phyloP scores from a whole-genome alignment of 148 eudicot species.

The Chenopodium quinoa region DNA sequence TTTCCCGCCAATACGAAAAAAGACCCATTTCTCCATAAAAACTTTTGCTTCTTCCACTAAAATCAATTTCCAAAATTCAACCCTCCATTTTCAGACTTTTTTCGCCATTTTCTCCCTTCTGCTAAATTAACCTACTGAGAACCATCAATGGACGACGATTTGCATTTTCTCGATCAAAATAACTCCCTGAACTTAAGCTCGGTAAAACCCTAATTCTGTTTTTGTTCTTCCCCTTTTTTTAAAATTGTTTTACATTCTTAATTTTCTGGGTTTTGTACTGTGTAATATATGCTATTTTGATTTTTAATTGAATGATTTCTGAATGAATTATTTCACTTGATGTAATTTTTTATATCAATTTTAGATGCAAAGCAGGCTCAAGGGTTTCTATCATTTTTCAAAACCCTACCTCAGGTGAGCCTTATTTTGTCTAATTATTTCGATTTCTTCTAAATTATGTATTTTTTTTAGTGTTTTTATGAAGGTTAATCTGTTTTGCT shows the following conservation, averaged over 20 bases:
- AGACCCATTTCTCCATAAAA: background rate
- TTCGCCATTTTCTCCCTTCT: background rate
- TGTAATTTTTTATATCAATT: background rate
- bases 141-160: conserved; percentile 51
- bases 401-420: conserved; percentile 67
- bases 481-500: conserved; percentile 20
- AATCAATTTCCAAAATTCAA: background rate
- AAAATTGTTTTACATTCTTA: background rate
- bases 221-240: background rate
- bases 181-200: conserved; percentile 92
- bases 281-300: background rate
- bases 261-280: background rate
- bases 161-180: conserved; percentile 55
- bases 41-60: background rate
- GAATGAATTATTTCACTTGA: too few relatives aligned
- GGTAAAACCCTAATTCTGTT: conserved; percentile 52
- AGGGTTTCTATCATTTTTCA: conserved; percentile 92
- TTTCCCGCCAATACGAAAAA: conserved; percentile 30
- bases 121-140: background rate
- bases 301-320: background rate
- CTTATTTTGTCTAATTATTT: background rate
- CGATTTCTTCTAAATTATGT: background rate
- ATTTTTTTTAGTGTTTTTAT: background rate
- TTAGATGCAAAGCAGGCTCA: conserved; percentile 94
- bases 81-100: background rate